These are phyloP conservation scores for Syncephalastrum sp. DNA, from an alignment of 371 early-diverging fungal genomes.

Conservation along the genomic window DNA sequence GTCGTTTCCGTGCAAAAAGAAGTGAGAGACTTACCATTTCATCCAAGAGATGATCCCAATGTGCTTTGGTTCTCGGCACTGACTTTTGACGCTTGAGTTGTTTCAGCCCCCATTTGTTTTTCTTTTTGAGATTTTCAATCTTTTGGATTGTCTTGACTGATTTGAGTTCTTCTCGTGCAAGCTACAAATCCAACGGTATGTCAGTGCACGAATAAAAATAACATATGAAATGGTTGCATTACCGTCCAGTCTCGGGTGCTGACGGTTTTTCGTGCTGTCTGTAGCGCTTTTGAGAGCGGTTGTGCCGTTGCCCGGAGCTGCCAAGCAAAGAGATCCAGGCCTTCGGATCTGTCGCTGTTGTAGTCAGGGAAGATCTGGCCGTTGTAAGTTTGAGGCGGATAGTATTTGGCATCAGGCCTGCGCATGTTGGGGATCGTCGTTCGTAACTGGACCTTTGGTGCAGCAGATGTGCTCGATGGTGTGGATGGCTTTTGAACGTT, in stretches of 20 bases:
- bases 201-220: no score
- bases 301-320: conserved; percentile 68
- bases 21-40: conserved; percentile 66
- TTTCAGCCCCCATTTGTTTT: conserved; percentile 77
- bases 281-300: conserved; percentile 69
- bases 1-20: not conserved
- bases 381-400: conserved; percentile 43
- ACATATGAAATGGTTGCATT: no score
- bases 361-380: conserved; percentile 35
- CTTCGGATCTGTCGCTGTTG: conserved; percentile 33
- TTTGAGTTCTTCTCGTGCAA: conserved; percentile 84
- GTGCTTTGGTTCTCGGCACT: conserved; percentile 74
- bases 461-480: conserved; percentile 1
- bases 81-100: conserved; percentile 76
- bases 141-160: conserved; percentile 69
- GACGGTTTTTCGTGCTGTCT: conserved; percentile 72
- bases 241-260: conserved; percentile 85
- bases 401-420: conserved; percentile 27
- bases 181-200: conserved; percentile 28
- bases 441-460: conserved; percentile 11
- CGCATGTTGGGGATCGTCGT: conserved; percentile 31
- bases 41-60: conserved; percentile 87
- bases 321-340: conserved; percentile 71
- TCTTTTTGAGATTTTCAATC: conserved; percentile 78
- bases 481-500: conserved; percentile 2